These are phyloP conservation scores for Potentilla sterilis DNA, from an alignment of 306 rosid species.

Conservation along the genomic window DNA sequence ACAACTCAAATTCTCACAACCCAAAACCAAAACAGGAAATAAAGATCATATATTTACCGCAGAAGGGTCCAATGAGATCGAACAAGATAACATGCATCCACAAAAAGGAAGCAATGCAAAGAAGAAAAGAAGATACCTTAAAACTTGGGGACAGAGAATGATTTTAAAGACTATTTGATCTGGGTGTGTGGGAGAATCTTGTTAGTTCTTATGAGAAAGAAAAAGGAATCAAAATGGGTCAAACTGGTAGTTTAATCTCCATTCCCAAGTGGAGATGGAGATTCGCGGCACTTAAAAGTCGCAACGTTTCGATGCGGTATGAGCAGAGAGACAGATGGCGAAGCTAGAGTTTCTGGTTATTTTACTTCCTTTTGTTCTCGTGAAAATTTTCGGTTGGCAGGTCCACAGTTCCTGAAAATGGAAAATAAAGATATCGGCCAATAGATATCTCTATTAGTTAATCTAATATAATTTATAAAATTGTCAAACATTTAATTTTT, in stretches of 20 bases:
- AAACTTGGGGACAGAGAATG: neutral
- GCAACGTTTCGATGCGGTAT: neutral
- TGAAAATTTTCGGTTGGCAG: too few species aligned
- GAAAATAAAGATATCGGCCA: too few species aligned
- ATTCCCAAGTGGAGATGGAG: neutral
- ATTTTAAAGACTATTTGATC: neutral
- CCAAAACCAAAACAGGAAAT: neutral
- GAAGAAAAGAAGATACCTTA: neutral
- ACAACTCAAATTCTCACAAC: neutral
- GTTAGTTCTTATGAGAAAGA: neutral
- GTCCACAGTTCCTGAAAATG: too few species aligned
- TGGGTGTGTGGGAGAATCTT: neutral
- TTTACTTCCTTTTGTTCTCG: too few species aligned
- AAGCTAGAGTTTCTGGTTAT: too few species aligned
- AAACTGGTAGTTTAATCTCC: neutral
- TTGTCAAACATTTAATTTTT: too few species aligned
- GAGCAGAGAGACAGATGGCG: neutral
- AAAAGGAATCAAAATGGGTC: neutral
- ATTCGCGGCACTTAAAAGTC: neutral
- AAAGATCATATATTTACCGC: neutral
- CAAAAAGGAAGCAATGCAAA: neutral
- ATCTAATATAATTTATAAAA: too few species aligned
- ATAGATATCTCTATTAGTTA: too few species aligned
- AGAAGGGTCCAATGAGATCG: neutral
- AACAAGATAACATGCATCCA: neutral